Evolutionary conservation across 2,329 filamentous ascomycete genomes (phyloP), one percentile per base, ranked within the genome.

Genomic region (Epichloe hybrida): DNA sequence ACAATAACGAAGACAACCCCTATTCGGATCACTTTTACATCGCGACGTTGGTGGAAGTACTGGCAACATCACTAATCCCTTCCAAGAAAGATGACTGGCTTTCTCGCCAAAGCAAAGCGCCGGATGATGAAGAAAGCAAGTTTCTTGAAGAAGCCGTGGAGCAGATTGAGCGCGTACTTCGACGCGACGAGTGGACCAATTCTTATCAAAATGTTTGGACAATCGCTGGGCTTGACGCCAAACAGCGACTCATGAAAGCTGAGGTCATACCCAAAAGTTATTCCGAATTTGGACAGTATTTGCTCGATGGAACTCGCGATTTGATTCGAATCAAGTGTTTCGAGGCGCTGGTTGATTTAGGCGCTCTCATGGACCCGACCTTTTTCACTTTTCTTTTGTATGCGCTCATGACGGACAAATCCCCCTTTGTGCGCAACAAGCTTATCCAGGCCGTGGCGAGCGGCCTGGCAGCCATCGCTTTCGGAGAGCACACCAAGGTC

Each of bases 11-110:
- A 2, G 84, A 86, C 53, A 98, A 98, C 59, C 69, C 83, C 47
- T 94, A 81, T 62, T 95, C 90, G 5, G 94, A 98, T 61, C 84
- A 90, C 55, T 83, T 87, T 60, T 98, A 96, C 62, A 80, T 98
- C 50, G 82, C 88, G 7, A 85, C 77, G 21, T 74, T 98, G 23
- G 85, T 98, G 8, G 71, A 74, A 41, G 74, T 76, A 0, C 66
- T 84, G 27, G 74, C 80, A 2, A 74, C 72, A 0, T 80, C 77
- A n/a, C 68, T 82, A 27, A 72, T 83, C 46, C 73, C 74, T 0
- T 64, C 66, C 40, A 67, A 72, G 53, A 62, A 68, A 59, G 68
- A 72, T 36, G 69, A 76, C 55, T 64, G 70, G 66, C 62, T 69
- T 55, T 59, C 72, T 55, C 58, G 69, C 20, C 70, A 70, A 51